Percentiles rank a stretch among this genome's conserved stretches.
Conservation (phyloP, 208 protist genomes). For the Trypanosoma cruzi region DNA sequence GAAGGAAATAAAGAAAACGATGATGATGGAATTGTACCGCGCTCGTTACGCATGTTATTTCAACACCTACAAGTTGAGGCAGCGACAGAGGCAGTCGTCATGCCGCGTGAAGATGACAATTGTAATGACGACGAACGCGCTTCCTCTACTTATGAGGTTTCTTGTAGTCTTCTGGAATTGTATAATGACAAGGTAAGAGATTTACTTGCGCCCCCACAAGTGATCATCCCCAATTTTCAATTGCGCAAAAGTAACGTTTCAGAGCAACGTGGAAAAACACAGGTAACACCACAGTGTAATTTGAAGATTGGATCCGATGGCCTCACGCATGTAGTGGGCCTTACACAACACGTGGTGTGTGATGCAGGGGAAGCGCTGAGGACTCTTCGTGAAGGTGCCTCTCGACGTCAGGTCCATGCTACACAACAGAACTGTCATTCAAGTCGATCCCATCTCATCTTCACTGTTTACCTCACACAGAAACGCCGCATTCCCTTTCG, state of each 20-base stretch:
- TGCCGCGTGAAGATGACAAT: neutral
- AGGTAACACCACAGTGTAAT: constrained; percentile 23
- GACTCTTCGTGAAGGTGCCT: constrained; percentile 27
- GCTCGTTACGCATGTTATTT: constrained; percentile 30
- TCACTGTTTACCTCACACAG: constrained; percentile 41
- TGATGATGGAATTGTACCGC: constrained; percentile 31
- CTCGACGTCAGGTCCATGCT: constrained; percentile 30
- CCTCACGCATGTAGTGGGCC: constrained; percentile 23
- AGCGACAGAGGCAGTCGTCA: constrained; percentile 6
- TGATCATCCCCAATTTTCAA: constrained; percentile 15
- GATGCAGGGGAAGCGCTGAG: constrained; percentile 29
- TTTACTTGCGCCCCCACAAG: constrained; percentile 35
- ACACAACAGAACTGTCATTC: constrained; percentile 36
- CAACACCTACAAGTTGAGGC: constrained; percentile 9
- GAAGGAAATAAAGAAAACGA: neutral
- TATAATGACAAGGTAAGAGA: constrained; percentile 57
- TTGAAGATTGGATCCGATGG: constrained; percentile 26
- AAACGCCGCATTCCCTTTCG: neutral
- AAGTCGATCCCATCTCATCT: constrained; percentile 50
- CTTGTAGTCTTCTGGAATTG: constrained; percentile 55
- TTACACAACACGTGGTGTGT: constrained; percentile 32
- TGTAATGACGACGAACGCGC: neutral
- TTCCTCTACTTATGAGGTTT: constrained; percentile 24
- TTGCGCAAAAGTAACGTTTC: constrained; percentile 6
- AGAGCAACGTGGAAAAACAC: constrained; percentile 1